phyloP scores from a whole-genome alignment of 2,329 filamentous ascomycete genomes.

The Laburnicola sp. region DNA sequence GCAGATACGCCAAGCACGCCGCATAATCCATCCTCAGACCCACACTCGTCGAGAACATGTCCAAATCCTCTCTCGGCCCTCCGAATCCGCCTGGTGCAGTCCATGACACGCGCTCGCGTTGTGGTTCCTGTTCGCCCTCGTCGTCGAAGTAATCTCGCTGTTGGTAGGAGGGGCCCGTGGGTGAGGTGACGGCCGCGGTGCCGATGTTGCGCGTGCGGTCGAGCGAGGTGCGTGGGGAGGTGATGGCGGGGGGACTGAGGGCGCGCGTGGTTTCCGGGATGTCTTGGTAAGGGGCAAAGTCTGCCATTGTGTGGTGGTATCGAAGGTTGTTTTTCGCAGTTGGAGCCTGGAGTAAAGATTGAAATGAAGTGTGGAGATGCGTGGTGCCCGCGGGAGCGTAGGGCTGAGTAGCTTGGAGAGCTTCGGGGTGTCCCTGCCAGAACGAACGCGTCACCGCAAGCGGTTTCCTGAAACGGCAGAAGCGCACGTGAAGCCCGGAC shows the following conservation, averaged over 20 bases:
- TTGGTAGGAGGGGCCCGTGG: conserved; percentile 42
- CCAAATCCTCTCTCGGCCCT: conserved; percentile 66
- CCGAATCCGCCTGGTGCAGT: conserved; percentile 29
- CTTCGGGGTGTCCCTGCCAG: too few species aligned
- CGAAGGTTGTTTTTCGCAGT: too few species aligned
- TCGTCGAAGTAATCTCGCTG: conserved; percentile 46
- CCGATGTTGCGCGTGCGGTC: conserved; percentile 38
- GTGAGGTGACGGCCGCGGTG: conserved; percentile 32
- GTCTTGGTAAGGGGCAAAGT: conserved; percentile 97
- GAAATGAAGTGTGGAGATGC: too few species aligned
- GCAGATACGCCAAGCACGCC: conserved; percentile 84
- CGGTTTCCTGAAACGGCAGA: too few species aligned
- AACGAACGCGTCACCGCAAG: too few species aligned
- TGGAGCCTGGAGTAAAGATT: too few species aligned
- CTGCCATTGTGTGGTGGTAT: conserved; percentile 28
- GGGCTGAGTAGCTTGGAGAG: too few species aligned
- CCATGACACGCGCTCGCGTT: conserved; percentile 37
- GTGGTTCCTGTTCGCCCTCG: conserved; percentile 10
- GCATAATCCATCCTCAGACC: conserved; percentile 87
- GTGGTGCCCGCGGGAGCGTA: too few species aligned
- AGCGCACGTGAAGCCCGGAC: too few species aligned
- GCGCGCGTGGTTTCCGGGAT: conserved; percentile 82
- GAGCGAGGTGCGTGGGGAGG: conserved; percentile 47
- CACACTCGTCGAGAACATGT: conserved; percentile 83
- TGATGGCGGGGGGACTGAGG: conserved; percentile 70